Evolutionary conservation across 495 filamentous ascomycete genomes (phyloP), one percentile per base, ranked within the genome.

Genomic region (Aspergillus bertholletiae): DNA sequence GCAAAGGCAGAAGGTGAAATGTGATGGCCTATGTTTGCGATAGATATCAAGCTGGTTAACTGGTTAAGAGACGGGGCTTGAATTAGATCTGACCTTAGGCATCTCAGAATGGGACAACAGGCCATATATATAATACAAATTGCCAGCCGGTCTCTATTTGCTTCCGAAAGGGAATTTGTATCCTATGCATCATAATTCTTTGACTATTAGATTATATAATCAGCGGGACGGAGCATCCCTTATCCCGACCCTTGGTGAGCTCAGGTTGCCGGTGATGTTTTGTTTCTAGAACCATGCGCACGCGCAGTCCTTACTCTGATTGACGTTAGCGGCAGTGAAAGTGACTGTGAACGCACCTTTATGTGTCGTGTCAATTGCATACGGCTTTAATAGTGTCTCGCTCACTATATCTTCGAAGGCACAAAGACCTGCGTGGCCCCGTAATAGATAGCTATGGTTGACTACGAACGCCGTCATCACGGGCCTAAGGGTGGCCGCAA

Each of bases 401-500:
- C 27, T 22, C 7, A 37, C 35, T 4, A 2, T 22, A 13, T 9
- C 8, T 35, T 17, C 22, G 9, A 13, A 5, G 21, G 18, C 46
- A 35, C 27, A 37, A 15, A 5, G 11, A 49, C 46, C 20, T 32
- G 17, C 13, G 27, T 49, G n/a, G 6, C 24, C 18, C n/a, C 21
- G 17, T 30, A 30, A 7, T 17, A 24, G 32, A 26, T 26, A 50
- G 37, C 24, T 27, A 94, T 94, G 89, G 85, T 85, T 41, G 88
- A 92, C 57, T 82, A 84, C 69, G 88, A 90, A 57, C 80, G 84
- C 49, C 78, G 88, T 35, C 73, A 80, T 49, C 71, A 79, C 56
- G 69, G 77, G 51, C 78, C 81, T 51, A 77, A 80, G 52, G 81
- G 83, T 64, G 80, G 84, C 60, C 82, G 88, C 63, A 94, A 91